Percentiles rank a stretch among this genome's conserved stretches.
Conservation (phyloP, 352 stramenopile genomes). For the Phytophthora rubi region DNA sequence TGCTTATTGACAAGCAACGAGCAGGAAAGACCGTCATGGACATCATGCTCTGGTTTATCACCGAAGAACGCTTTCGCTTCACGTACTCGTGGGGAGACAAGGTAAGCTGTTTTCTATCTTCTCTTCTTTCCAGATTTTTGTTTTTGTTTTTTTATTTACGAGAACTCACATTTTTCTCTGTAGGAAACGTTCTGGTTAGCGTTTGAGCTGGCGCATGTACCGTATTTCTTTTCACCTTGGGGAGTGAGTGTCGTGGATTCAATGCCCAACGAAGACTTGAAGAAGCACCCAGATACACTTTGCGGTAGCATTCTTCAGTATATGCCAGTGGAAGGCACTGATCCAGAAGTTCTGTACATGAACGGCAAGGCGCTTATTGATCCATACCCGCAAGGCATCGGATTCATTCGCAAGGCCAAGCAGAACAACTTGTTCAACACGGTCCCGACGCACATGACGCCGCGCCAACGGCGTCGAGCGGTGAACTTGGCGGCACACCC, state of each 20-base stretch:
- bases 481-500: conserved; percentile 16
- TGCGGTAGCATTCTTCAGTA: conserved; percentile 51
- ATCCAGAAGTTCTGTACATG: conserved; percentile 36
- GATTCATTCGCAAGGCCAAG: conserved; percentile 41
- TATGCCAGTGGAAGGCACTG: conserved; percentile 26
- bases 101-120: conserved; percentile 34
- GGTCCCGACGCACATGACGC: conserved; percentile 59
- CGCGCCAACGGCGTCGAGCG: conserved; percentile 36
- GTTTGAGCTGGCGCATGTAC: conserved; percentile 40
- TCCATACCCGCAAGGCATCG: conserved; percentile 32
- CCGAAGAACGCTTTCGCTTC: conserved; percentile 37
- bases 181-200: conserved; percentile 50
- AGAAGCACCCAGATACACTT: conserved; percentile 38
- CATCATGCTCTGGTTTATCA: conserved; percentile 43
- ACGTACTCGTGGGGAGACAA: conserved; percentile 52
- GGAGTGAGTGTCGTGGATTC: conserved; percentile 40
- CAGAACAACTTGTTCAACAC: conserved; percentile 54
- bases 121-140: neutral
- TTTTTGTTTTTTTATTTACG: neutral
- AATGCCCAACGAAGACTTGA: conserved; percentile 41
- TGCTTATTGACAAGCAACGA: conserved; percentile 55
- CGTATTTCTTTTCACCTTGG: conserved; percentile 53
- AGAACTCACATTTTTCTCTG: neutral
- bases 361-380: conserved; percentile 36
- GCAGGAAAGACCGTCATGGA: conserved; percentile 39